Evolutionary conservation across 2,329 filamentous ascomycete genomes (phyloP), one percentile per base, ranked within the genome.

Genomic region (Hypoxylon sp.): DNA sequence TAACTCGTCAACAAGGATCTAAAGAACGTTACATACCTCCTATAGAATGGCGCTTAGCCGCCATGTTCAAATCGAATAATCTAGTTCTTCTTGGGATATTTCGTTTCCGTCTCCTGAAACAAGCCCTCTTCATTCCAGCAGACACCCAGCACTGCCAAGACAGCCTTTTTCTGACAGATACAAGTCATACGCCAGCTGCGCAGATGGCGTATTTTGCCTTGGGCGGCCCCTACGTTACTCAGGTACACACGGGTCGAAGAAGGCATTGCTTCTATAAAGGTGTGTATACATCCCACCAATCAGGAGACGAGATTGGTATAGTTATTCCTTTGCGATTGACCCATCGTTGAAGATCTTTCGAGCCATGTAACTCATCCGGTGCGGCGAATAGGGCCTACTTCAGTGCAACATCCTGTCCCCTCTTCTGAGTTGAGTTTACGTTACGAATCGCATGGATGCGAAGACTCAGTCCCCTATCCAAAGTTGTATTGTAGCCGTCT

Each of bases 331-430:
- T 46, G 26, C 47, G 43, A 52, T 54, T 51, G 44, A 53, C 35
- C 48, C 51, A 37, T 45, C 48, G 38, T 40, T 51, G 48, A 51
- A 51, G 52, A 56, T 57, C 47, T 50, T 40, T 43, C 40, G 40
- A n/a, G n/a, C n/a, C n/a, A 47, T 23, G 37, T 47, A 42, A 48
- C 36, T 37, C 40, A 46, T 51, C 43, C 47, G 7, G 50, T 41
- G 47, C 15, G 13, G 43, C 58, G 49, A 55, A 56, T 53, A 56
- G 49, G 51, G 38, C 41, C 51, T 56, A 40, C 46, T 47, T 45
- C 32, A 27, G 40, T 51, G 35, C 48, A 35, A 56, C 49, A 32
- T 16, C 19, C 30, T 27, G 31, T 42, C 38, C 44, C 49, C 50
- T 50, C 44, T 48, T 45, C 46, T 57, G 51, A 52, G n/a, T 40